Base-by-base conservation (phyloP, 148 eudicot genomes). In the Rhododendron henanense region DNA sequence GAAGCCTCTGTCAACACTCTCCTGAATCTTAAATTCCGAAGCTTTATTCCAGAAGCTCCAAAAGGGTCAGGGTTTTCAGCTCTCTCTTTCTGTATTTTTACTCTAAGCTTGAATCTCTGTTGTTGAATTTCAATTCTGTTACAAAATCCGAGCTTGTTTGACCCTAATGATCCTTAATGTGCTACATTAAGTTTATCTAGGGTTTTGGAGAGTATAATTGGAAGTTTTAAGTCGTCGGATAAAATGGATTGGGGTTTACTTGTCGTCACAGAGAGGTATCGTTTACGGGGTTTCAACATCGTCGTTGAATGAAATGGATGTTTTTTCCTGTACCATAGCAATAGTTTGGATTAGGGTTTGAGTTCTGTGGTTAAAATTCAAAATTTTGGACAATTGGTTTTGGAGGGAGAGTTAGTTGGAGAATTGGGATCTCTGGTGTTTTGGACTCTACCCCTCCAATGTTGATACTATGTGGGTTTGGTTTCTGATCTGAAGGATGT, bases 391-490 rank as follows among this genome's bases (percentile, higher is more conserved):
- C 61, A 81, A 85, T 80, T 90, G 87, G 85, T 92, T 92, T 92
- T 92, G 94, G 94, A 92, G 94, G 92, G 94, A 92, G 92, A 90
- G 88, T 89, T 83, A 47, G 89, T 90, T 92, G 82, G 78, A 75
- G 77, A 19, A 86, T 87, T 88, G 86, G 90, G 87, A 87, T 90
- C 90, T 90, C 71, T 50, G 86, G 90, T 48, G 69, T 53, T 78
- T 63, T 81, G 84, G 53, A 82, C 50, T 86, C 77, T 67, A 83
- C 75, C 83, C 85, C 79, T 83, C 53, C 50, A 78, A 63, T 80
- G 63, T 67, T 15, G 61, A 16, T 25, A 53, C 16, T 9, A 51
- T 47, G 82, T 59, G 85, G 75, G 45, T 85, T 83, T 51, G 78
- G 84, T 45, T 79, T 84, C 82, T 88, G 87, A 83, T 84, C 82